A percentile compares a stretch with the other conserved stretches of the same genome.
Evolutionary conservation across 2,329 filamentous ascomycete genomes (phyloP).

Genomic region (Beauveria medogensis): DNA sequence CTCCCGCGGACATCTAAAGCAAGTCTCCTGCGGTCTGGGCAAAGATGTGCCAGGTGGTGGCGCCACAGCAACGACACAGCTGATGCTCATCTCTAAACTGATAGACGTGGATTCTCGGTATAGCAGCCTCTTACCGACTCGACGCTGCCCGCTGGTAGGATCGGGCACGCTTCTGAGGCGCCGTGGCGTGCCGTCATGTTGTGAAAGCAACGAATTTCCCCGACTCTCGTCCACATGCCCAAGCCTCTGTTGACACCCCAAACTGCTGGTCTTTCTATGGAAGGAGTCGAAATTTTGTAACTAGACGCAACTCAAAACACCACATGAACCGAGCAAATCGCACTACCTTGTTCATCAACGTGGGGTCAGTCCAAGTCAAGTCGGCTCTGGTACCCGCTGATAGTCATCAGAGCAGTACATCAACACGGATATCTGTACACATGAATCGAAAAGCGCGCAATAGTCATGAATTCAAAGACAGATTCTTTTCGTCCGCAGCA

Average conservation of each 20-base stretch:
- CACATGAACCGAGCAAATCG: not conserved
- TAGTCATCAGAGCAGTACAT: not conserved
- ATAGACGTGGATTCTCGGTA: not conserved
- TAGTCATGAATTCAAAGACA: not conserved
- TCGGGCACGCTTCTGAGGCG: not conserved
- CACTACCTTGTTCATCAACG: not conserved
- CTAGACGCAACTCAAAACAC: not conserved
- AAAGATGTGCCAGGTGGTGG: slow-evolving; percentile 1
- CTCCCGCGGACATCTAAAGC: not conserved
- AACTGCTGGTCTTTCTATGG: not conserved
- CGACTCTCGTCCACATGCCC: not conserved
- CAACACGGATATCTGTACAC: not conserved
- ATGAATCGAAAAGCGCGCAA: not conserved
- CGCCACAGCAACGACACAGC: not conserved
- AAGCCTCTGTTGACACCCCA: not conserved
- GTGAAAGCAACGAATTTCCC: no score
- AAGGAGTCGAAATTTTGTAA: not conserved
- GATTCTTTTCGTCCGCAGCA: not conserved
- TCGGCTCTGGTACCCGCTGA: slow-evolving; percentile 5
- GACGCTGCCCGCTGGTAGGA: not conserved
- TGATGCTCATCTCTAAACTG: not conserved
- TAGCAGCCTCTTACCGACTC: not conserved
- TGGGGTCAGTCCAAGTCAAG: not conserved
- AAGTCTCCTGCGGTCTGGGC: not conserved
- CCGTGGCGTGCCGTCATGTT: not conserved